Conservation (phyloP, 1,284 basidiomycete genomes). For the Puccinia novopanici region DNA sequence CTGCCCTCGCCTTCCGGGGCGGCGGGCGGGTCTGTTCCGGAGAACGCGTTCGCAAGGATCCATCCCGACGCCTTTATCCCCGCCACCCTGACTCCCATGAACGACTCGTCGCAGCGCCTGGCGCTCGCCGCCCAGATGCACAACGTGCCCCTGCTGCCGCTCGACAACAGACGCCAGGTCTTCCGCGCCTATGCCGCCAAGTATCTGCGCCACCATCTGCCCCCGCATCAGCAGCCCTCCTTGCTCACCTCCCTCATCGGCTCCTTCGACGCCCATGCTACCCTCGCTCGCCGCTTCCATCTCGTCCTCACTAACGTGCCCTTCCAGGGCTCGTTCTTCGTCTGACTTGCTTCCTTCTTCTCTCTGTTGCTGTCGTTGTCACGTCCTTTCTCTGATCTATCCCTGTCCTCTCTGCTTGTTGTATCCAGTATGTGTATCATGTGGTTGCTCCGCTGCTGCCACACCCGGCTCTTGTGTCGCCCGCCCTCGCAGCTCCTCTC, state of each 20-base stretch:
- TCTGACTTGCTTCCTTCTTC: too few species aligned
- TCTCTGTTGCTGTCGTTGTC: too few species aligned
- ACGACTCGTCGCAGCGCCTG: too few species aligned
- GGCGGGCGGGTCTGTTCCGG: neutral
- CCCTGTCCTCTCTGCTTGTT: too few species aligned
- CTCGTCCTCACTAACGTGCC: neutral
- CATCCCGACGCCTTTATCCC: neutral
- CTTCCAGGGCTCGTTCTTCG: neutral
- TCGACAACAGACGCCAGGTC: neutral
- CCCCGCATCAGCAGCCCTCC: neutral
- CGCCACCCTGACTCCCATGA: neutral
- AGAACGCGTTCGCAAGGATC: slow-evolving; percentile 15
- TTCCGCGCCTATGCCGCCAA: too few species aligned
- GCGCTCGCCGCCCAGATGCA: neutral
- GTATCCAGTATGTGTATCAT: too few species aligned
- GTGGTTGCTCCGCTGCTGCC: too few species aligned
- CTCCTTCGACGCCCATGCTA: neutral
- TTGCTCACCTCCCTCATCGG: neutral
- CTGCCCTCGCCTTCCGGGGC: neutral
- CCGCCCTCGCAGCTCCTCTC: too few species aligned
- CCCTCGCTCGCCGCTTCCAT: neutral
- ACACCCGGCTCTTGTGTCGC: too few species aligned
- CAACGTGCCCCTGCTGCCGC: slow-evolving; percentile 7
- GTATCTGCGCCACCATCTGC: slow-evolving; percentile 6
- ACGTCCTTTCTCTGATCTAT: too few species aligned